Evolutionary conservation across 2,329 filamentous ascomycete species (phyloP).

Genomic region (Xylariaceae sp.): DNA sequence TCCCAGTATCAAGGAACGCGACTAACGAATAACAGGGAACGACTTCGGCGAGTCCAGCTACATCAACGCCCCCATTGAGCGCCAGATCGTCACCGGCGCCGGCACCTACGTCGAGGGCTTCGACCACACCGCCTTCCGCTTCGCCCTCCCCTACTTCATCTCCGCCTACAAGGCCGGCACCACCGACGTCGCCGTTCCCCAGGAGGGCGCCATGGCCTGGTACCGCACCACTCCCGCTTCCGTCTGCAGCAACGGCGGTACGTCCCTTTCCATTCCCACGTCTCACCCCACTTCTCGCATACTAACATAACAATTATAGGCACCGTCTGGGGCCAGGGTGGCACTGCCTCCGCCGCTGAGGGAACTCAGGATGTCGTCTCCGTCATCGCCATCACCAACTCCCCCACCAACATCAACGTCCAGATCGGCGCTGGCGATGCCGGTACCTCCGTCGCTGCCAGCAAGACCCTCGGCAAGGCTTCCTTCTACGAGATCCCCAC

Average conservation of each 20-base stretch:
- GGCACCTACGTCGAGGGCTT: slow-evolving; percentile 43
- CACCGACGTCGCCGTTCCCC: slow-evolving; percentile 26
- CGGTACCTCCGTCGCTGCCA: slow-evolving; percentile 30
- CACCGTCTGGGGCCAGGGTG: slow-evolving; percentile 37
- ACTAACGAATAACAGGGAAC: slow-evolving; percentile 38
- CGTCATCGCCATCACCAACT: slow-evolving; percentile 36
- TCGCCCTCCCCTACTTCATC: slow-evolving; percentile 46
- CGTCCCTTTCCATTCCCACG: slow-evolving; percentile 14
- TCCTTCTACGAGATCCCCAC: slow-evolving; percentile 37
- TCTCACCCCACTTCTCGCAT: no score
- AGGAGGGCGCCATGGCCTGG: slow-evolving; percentile 29
- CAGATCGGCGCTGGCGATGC: slow-evolving; percentile 33
- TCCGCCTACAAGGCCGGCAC: slow-evolving; percentile 44
- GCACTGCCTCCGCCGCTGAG: slow-evolving; percentile 31
- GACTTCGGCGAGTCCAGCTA: slow-evolving; percentile 58
- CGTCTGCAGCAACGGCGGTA: slow-evolving; percentile 36
- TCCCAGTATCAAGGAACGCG: not conserved
- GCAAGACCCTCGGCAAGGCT: slow-evolving; percentile 30
- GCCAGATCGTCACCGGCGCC: slow-evolving; percentile 43
- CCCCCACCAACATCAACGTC: slow-evolving; percentile 33
- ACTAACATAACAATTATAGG: slow-evolving; percentile 18
- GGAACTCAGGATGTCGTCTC: slow-evolving; percentile 42
- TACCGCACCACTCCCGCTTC: slow-evolving; percentile 27
- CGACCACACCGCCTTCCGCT: slow-evolving; percentile 45
- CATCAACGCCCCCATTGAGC: slow-evolving; percentile 42